phyloP scores from a whole-genome alignment of 78 protist genomes.

The Creolimax fragrantissima region DNA sequence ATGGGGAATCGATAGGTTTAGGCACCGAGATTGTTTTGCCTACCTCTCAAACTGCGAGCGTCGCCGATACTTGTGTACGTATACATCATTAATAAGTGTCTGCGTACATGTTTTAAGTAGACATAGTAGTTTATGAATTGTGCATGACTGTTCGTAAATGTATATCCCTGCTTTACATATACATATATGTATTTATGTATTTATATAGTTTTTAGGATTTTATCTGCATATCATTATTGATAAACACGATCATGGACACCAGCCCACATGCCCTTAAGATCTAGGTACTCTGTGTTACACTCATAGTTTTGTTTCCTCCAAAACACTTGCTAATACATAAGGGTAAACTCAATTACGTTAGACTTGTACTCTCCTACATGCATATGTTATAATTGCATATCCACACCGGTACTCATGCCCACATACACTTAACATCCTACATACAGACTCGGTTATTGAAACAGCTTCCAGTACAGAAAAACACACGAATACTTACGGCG shows the following conservation, averaged over 20 bases:
- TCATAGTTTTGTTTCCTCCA: neutral
- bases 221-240: neutral
- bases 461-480: too few relatives aligned
- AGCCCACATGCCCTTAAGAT: too few relatives aligned
- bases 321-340: neutral
- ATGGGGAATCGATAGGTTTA: too few relatives aligned
- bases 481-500: neutral
- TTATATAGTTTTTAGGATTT: neutral
- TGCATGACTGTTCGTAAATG: neutral
- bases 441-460: neutral
- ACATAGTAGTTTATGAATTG: neutral
- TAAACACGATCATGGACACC: neutral
- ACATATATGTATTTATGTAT: neutral
- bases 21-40: too few relatives aligned
- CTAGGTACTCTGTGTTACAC: too few relatives aligned
- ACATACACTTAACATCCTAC: neutral
- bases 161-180: neutral
- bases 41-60: too few relatives aligned
- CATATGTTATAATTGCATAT: neutral
- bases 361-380: neutral
- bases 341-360: neutral
- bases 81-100: neutral
- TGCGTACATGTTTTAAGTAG: neutral
- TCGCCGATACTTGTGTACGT: neutral
- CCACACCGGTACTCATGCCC: neutral